phyloP scores from a whole-genome alignment of 2,329 filamentous ascomycete species.

The Ophiostoma piceae region DNA sequence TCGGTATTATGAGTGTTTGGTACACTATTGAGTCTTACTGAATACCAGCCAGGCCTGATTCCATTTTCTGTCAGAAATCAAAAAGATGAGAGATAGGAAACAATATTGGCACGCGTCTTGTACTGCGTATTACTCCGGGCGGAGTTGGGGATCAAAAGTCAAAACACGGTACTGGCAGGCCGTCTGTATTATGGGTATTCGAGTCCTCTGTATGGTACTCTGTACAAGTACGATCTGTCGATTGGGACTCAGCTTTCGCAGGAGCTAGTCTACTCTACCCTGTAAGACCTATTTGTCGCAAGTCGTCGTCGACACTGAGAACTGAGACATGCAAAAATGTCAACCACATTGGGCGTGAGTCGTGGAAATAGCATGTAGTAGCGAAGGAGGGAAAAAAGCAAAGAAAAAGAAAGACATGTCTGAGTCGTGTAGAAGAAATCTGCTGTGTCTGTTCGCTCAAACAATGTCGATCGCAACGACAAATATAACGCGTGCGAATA shows the following conservation, averaged over 20 bases:
- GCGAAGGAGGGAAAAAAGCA: not conserved
- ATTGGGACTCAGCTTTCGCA: no score
- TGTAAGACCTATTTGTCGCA: not conserved
- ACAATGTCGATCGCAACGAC: not conserved
- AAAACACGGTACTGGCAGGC: not conserved
- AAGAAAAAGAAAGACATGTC: not conserved
- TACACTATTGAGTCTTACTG: no score
- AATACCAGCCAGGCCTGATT: not conserved
- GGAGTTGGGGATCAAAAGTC: not conserved
- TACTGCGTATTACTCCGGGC: constrained; percentile 2
- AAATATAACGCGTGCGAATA: not conserved
- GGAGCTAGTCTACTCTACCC: no score
- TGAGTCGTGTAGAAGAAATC: not conserved
- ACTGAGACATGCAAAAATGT: not conserved
- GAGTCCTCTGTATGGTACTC: not conserved
- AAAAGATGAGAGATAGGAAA: not conserved
- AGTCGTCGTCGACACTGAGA: not conserved
- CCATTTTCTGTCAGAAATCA: constrained; percentile 4
- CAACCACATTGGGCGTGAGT: not conserved
- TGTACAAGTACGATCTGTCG: not conserved
- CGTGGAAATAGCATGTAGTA: not conserved
- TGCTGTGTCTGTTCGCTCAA: not conserved
- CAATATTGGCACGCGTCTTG: not conserved
- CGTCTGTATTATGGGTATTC: not conserved
- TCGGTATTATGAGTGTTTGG: not conserved